Percentiles rank a stretch among this genome's conserved stretches.
Evolutionary conservation across 23 red algal species (phyloP).

Genomic region (Chondrus crispus): DNA sequence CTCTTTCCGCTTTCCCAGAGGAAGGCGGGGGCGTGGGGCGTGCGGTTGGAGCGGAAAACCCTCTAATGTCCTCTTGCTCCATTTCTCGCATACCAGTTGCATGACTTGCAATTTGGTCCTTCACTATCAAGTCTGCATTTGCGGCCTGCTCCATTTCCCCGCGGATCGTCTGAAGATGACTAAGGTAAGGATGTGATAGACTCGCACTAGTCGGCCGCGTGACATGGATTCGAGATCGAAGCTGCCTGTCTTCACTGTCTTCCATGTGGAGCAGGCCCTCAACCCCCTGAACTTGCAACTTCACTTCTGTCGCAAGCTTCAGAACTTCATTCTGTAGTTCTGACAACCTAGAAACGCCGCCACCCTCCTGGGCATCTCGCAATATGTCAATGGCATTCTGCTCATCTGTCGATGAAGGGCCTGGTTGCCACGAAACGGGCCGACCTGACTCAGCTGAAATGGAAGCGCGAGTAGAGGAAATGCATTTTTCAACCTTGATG

Average conservation of each 20-base stretch:
- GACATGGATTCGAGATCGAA: background rate
- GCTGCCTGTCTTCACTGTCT: conserved; percentile 22
- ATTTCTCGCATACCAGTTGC: conserved; percentile 1
- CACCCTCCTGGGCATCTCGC: background rate
- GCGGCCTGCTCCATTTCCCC: conserved; percentile 43
- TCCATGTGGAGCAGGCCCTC: conserved; percentile 7
- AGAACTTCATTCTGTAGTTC: conserved; percentile 49
- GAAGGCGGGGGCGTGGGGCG: background rate
- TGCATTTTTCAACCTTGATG: background rate
- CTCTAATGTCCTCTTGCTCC: background rate
- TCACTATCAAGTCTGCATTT: conserved; percentile 46
- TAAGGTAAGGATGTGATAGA: conserved; percentile 7
- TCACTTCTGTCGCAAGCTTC: conserved; percentile 6
- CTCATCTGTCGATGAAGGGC: background rate
- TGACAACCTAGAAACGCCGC: conserved; percentile 5
- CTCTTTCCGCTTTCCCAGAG: conserved; percentile 2
- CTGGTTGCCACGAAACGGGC: background rate
- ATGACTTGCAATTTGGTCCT: conserved; percentile 18
- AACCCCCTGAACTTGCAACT: conserved; percentile 21
- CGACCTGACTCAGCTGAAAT: background rate
- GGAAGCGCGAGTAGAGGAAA: background rate
- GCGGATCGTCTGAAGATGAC: background rate
- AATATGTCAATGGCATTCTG: conserved; percentile 37
- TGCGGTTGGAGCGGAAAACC: background rate
- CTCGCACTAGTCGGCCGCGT: conserved; percentile 1